A percentile compares a stretch with the other conserved stretches of the same genome.
Evolutionary conservation across 495 filamentous ascomycete species (phyloP).

Genomic region (Acidiella bohemica): DNA sequence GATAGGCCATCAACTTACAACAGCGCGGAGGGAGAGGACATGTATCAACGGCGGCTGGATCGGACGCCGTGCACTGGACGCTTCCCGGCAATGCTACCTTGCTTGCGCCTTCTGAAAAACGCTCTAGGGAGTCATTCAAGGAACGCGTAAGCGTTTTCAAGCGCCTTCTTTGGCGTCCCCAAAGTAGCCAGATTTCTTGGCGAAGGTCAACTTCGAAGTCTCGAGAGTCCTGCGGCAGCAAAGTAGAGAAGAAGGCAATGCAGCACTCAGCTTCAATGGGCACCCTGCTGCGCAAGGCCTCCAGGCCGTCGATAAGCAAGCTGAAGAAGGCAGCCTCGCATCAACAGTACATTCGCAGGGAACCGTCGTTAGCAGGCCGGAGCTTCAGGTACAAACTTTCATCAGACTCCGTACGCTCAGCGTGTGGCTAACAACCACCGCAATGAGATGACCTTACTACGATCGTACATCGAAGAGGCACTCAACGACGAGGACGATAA

Average conservation of each 20-base stretch:
- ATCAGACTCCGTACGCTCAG: conserved; percentile 18
- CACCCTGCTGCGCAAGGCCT: too few relatives aligned
- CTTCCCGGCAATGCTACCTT: neutral
- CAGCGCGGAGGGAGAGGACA: neutral
- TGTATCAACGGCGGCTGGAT: neutral
- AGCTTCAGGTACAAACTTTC: conserved; percentile 7
- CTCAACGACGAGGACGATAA: conserved; percentile 6
- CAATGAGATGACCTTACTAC: conserved; percentile 5
- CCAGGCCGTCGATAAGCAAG: neutral
- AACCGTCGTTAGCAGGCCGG: too few relatives aligned
- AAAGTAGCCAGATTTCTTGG: too few relatives aligned
- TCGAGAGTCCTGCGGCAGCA: too few relatives aligned
- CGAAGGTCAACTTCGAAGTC: too few relatives aligned
- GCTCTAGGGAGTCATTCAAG: too few relatives aligned
- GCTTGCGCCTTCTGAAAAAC: neutral
- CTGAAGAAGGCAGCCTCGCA: conserved; percentile 6
- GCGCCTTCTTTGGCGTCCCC: too few relatives aligned
- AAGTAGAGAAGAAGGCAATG: too few relatives aligned
- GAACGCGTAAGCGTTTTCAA: too few relatives aligned
- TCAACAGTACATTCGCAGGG: too few relatives aligned
- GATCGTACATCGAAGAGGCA: conserved; percentile 5
- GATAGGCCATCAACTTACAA: neutral
- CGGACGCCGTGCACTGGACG: neutral
- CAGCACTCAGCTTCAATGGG: too few relatives aligned
- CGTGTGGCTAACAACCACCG: conserved; percentile 15